A percentile compares a stretch with the other conserved stretches of the same genome.
phyloP scores from a whole-genome alignment of 306 rosid species.

The Clitoria ternatea region DNA sequence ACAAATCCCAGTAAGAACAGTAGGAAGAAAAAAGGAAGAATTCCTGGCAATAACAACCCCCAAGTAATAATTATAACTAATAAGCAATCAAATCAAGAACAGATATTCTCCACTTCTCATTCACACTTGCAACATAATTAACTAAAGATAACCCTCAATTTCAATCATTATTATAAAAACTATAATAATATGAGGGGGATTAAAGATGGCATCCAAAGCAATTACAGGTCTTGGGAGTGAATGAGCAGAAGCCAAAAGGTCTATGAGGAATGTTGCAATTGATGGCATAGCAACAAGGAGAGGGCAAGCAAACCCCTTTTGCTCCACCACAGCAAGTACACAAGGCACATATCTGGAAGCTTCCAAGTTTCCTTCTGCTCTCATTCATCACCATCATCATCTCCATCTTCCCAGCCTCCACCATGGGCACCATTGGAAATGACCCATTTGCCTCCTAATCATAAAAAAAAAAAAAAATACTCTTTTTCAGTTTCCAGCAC shows the following conservation, averaged over 20 bases:
- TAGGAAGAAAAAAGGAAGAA: background rate
- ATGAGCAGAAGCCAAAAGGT: constrained; percentile 97
- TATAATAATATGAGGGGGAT: constrained; percentile 23
- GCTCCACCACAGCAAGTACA: constrained; percentile 99
- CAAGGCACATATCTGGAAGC: constrained; percentile 89
- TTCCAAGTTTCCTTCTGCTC: constrained; percentile 74
- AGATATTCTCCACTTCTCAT: constrained; percentile 65
- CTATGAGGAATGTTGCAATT: constrained; percentile 96
- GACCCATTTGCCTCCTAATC: constrained; percentile 68
- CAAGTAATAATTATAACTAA: constrained; percentile 27
- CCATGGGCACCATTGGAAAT: constrained; percentile 54
- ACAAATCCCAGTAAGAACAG: constrained; percentile 39
- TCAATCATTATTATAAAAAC: constrained; percentile 30
- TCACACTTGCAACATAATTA: constrained; percentile 53
- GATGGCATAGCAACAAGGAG: constrained; percentile 99
- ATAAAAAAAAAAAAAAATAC: constrained; percentile 29
- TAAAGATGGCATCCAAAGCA: constrained; percentile 96
- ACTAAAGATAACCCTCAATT: constrained; percentile 37
- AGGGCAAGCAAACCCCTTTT: constrained; percentile 85
- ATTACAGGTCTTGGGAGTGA: constrained; percentile 97
- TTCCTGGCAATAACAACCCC: constrained; percentile 28
- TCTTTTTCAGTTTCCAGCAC: constrained; percentile 31
- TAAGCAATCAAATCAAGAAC: constrained; percentile 58
- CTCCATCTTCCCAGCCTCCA: constrained; percentile 59
- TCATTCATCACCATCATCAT: constrained; percentile 70